Percentiles rank a stretch among this genome's conserved stretches.
Evolutionary conservation across 768 basidiomycete species (phyloP).

Genomic region (Boletus tomentosulus): DNA sequence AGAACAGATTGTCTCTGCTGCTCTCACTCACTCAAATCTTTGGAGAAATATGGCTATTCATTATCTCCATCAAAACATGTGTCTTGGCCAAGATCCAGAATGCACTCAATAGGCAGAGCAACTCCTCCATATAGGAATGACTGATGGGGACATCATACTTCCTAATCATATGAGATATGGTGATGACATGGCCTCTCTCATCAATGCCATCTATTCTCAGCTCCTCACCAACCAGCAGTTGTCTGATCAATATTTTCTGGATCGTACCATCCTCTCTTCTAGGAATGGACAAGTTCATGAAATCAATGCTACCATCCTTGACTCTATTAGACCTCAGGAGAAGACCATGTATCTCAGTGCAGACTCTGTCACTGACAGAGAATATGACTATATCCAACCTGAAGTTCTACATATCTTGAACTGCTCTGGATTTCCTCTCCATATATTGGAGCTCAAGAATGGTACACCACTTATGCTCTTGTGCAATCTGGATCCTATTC

Average conservation of each 20-base stretch:
- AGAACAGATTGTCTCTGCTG: constrained; percentile 36
- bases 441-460: too few species aligned
- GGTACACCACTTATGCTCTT: too few species aligned
- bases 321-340: not conserved
- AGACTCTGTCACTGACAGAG: too few species aligned
- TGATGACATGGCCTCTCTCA: constrained; percentile 17
- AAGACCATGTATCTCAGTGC: too few species aligned
- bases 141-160: constrained; percentile 19
- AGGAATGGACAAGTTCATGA: constrained; percentile 28
- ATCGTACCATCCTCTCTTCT: constrained; percentile 27
- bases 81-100: constrained; percentile 19
- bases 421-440: too few species aligned
- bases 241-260: constrained; percentile 25
- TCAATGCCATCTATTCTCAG: constrained; percentile 5
- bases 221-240: constrained; percentile 11
- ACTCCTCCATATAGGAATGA: constrained; percentile 14
- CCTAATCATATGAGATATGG: constrained; percentile 26
- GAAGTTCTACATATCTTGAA: too few species aligned
- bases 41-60: constrained; percentile 36
- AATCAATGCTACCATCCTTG: constrained; percentile 13
- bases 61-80: not conserved
- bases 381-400: too few species aligned
- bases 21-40: constrained; percentile 33
- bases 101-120: constrained; percentile 29
- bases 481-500: too few species aligned